These are phyloP conservation scores for Millerozyma acaciae DNA, from an alignment of 805 yeast species.

Conservation along the genomic window DNA sequence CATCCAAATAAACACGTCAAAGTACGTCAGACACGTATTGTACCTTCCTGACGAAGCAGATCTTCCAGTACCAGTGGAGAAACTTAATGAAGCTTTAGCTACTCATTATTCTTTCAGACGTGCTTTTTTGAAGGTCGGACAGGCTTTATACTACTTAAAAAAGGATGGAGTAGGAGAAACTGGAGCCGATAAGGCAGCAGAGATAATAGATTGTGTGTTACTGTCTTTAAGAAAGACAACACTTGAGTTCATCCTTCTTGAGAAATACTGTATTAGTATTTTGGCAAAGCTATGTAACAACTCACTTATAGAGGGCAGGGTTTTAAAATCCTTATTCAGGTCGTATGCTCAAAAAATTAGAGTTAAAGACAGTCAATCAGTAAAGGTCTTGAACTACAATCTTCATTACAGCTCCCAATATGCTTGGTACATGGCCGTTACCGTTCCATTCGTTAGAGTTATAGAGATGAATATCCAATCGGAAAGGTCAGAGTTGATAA, in stretches of 20 bases:
- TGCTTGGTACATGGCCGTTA: constrained; percentile 35
- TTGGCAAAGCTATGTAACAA: constrained; percentile 30
- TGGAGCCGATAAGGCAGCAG: constrained; percentile 10
- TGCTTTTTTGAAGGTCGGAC: constrained; percentile 23
- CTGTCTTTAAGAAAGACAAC: constrained; percentile 32
- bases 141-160: constrained; percentile 21
- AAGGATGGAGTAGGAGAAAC: constrained; percentile 26
- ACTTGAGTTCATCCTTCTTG: constrained; percentile 36
- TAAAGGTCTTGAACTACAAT: constrained; percentile 34
- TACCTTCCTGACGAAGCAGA: constrained; percentile 21
- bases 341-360: constrained; percentile 15
- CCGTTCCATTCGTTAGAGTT: constrained; percentile 34
- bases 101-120: constrained; percentile 27
- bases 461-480: constrained; percentile 29
- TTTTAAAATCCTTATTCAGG: constrained; percentile 20
- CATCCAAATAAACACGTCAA: constrained; percentile 35
- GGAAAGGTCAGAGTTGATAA: constrained; percentile 20
- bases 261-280: constrained; percentile 36
- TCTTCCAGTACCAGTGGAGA: constrained; percentile 8
- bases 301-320: constrained; percentile 25
- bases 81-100: constrained; percentile 17
- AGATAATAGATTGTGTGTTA: constrained; percentile 16
- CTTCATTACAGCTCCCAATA: constrained; percentile 30
- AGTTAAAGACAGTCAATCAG: constrained; percentile 14
- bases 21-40: constrained; percentile 33